phyloP scores from a whole-genome alignment of 2,329 filamentous ascomycete genomes.

The Cadophora sp. region DNA sequence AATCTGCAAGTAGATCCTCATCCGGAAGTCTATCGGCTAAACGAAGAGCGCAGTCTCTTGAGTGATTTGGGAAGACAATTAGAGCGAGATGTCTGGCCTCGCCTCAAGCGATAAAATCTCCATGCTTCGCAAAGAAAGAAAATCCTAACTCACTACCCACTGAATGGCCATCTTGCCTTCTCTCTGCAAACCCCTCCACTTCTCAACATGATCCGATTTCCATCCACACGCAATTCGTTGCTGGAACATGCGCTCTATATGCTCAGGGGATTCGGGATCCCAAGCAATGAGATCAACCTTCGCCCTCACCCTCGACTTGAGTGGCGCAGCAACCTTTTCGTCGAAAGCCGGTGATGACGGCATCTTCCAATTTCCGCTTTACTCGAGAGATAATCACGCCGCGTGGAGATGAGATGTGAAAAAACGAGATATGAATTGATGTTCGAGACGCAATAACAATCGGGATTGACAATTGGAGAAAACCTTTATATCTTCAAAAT shows the following conservation, averaged over 20 bases:
- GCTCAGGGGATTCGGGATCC: constrained; percentile 19
- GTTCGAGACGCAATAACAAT: too few relatives aligned
- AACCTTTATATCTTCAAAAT: too few relatives aligned
- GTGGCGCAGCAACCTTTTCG: background rate
- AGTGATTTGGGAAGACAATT: too few relatives aligned
- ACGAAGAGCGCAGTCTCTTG: too few relatives aligned
- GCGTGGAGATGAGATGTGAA: too few relatives aligned
- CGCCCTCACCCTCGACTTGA: background rate
- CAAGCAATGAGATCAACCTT: constrained; percentile 15
- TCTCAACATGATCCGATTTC: constrained; percentile 14
- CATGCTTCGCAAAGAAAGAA: background rate
- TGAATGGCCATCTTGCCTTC: constrained; percentile 2
- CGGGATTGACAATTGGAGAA: too few relatives aligned
- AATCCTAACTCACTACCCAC: constrained; percentile 10
- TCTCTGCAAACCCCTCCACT: constrained; percentile 13
- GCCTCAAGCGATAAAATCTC: too few relatives aligned
- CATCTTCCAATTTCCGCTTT: background rate
- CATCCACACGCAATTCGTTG: constrained; percentile 22
- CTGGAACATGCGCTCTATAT: constrained; percentile 16
- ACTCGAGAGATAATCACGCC: too few relatives aligned
- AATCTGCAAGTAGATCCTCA: too few relatives aligned
- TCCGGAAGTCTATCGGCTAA: too few relatives aligned
- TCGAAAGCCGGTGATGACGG: constrained; percentile 6
- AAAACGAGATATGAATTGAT: too few relatives aligned
- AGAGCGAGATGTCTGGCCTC: too few relatives aligned